These are phyloP conservation scores for Globisporangium nunn DNA, from an alignment of 352 stramenopile genomes.

Conservation along the genomic window DNA sequence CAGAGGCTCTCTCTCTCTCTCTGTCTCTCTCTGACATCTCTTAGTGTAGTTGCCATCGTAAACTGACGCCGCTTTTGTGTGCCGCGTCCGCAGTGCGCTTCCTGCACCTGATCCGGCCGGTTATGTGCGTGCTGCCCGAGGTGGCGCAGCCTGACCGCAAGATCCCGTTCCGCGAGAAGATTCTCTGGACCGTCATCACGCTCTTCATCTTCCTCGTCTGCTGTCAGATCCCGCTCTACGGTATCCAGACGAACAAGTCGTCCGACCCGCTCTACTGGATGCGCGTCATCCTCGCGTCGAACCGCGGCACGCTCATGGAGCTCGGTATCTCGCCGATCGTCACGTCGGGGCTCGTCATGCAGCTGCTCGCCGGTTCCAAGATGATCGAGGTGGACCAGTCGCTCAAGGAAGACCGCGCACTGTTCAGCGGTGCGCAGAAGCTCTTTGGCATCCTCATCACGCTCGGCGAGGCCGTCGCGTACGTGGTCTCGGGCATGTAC, in stretches of 20 bases:
- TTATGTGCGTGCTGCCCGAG: slow-evolving; percentile 98
- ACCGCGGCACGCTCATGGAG: slow-evolving; percentile 98
- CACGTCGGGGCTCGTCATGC: slow-evolving; percentile 99
- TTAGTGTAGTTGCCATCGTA: no score
- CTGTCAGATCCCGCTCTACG: slow-evolving; percentile 99
- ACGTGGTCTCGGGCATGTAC: slow-evolving; percentile 99
- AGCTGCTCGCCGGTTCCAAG: slow-evolving; percentile 95
- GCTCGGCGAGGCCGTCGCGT: slow-evolving; percentile 97
- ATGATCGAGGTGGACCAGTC: slow-evolving; percentile 99
- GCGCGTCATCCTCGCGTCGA: slow-evolving; percentile 98
- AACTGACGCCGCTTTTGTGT: no score
- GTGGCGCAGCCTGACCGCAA: slow-evolving; percentile 95
- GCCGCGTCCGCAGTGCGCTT: slow-evolving; percentile 83
- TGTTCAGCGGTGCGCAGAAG: slow-evolving; percentile 99
- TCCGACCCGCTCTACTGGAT: slow-evolving; percentile 99
- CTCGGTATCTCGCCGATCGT: slow-evolving; percentile 98
- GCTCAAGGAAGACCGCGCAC: slow-evolving; percentile 97
- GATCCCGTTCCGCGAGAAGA: slow-evolving; percentile 99
- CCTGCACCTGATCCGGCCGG: slow-evolving; percentile 96
- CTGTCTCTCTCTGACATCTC: not conserved
- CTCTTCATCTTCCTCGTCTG: slow-evolving; percentile 99
- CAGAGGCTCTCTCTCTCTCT: not conserved
- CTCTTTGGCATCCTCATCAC: slow-evolving; percentile 99
- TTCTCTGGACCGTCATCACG: slow-evolving; percentile 99
- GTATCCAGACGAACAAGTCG: slow-evolving; percentile 97